These are phyloP conservation scores for Cladobotryum protrusum DNA, from an alignment of 2,329 filamentous ascomycete genomes.

Conservation along the genomic window DNA sequence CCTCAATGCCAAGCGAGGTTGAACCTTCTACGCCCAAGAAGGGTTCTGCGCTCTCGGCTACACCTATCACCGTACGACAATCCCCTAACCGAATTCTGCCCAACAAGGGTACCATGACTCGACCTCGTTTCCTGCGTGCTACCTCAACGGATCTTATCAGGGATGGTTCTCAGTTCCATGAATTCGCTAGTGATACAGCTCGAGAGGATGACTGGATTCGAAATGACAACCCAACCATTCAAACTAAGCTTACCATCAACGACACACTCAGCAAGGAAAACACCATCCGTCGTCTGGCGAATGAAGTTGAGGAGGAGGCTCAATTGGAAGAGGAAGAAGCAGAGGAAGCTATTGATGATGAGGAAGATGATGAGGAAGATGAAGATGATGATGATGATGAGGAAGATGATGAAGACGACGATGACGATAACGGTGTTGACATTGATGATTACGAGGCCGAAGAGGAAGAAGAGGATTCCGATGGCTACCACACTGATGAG, in stretches of 20 bases:
- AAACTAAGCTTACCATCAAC: slow-evolving; percentile 73
- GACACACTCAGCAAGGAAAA: slow-evolving; percentile 90
- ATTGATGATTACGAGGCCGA: slow-evolving; percentile 25
- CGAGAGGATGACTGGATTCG: slow-evolving; percentile 88
- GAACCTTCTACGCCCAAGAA: slow-evolving; percentile 27
- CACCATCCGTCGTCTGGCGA: slow-evolving; percentile 74
- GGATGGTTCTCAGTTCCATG: slow-evolving; percentile 68
- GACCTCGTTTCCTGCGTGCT: slow-evolving; percentile 45
- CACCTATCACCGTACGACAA: slow-evolving; percentile 19
- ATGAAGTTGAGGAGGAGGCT: slow-evolving; percentile 88
- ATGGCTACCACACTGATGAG: slow-evolving; percentile 72
- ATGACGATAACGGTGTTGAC: slow-evolving; percentile 34
- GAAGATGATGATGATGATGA: slow-evolving; percentile 47
- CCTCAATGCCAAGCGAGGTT: slow-evolving; percentile 5
- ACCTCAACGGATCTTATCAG: slow-evolving; percentile 44
- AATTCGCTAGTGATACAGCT: slow-evolving; percentile 78
- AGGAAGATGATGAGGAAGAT: slow-evolving; percentile 1
- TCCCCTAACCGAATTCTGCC: slow-evolving; percentile 13
- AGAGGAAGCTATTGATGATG: slow-evolving; percentile 40
- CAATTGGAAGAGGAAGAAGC: slow-evolving; percentile 63
- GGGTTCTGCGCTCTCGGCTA: slow-evolving; percentile 17
- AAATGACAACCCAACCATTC: slow-evolving; percentile 57
- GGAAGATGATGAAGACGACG: slow-evolving; percentile 47
- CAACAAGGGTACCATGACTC: slow-evolving; percentile 18
- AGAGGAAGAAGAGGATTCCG: slow-evolving; percentile 50